Base-by-base conservation (phyloP, 2,329 filamentous ascomycete species). In the Grosmannia serpens region DNA sequence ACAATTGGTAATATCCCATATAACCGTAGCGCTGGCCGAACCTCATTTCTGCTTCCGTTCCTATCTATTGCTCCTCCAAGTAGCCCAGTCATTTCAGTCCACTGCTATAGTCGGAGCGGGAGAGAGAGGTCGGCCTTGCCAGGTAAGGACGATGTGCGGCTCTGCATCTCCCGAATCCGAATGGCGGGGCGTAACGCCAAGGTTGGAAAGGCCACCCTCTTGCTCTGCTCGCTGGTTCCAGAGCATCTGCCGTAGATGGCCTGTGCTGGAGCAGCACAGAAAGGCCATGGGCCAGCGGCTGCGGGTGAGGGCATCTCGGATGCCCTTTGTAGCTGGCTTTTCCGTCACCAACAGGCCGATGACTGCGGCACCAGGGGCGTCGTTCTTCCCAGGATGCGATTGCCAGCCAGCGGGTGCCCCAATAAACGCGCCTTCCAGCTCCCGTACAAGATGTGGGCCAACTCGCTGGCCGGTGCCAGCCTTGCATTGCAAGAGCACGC, bases 341-440 rank as follows among this genome's bases (percentile, higher is more conserved):
- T 85, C 83, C 4, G 83, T 80, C 27, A 88, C 86, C 57, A 96
- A 71, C 20, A 96, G 67, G 0, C 84, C 91, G 38, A 96, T 69
- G 7, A 88, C 83, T 17, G 80, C 77, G 1, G 75, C 69, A 0
- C 80, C 82, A 13, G 9, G 20, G 1, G 6, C 31, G 4, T 4
- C 47, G 26, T 33, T 47, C 52, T 33, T 47, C 52, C 27, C 27
- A 6, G 52, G 29, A 8, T 11, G 58, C 1, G 59, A 51, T 57
- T 83, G 77, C 88, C 88, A 95, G 0, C 85, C 86, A 0, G 79
- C 73, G 1, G 90, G 91, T 8, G 88, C 87, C 15, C 84, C 85
- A 1, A 78, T 77, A 66, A 94, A 87, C 0, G 89, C 83, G 4
- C 92, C 92, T 67, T 90, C 88, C 3, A 92, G 77, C 72, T 92